A percentile compares a stretch with the other conserved stretches of the same genome.
phyloP scores from a whole-genome alignment of 1,284 basidiomycete genomes.

The Puccinia triticina region DNA sequence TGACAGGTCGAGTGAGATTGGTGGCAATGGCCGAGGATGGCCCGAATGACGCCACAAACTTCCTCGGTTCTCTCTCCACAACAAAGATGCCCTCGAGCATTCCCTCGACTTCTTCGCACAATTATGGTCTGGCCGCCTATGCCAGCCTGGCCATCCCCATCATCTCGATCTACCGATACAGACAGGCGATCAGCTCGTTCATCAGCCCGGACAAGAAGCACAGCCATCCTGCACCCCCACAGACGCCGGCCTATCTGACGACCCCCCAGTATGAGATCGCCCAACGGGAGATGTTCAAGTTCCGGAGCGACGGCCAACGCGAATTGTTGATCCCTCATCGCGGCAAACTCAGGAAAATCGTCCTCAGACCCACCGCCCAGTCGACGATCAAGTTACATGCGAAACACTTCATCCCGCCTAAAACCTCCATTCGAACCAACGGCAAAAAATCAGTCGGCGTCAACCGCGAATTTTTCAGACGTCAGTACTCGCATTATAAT shows the following conservation, averaged over 20 bases:
- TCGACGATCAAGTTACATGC: slow-evolving; percentile 27
- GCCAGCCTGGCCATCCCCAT: slow-evolving; percentile 30
- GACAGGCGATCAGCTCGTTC: slow-evolving; percentile 23
- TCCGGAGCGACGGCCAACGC: slow-evolving; percentile 8
- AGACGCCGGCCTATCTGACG: slow-evolving; percentile 38
- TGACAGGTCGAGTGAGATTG: too few species aligned
- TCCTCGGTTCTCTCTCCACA: too few species aligned
- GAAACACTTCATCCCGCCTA: slow-evolving; percentile 31
- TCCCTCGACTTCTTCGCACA: too few species aligned
- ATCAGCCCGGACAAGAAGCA: neutral
- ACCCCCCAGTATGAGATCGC: slow-evolving; percentile 51
- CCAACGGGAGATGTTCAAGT: slow-evolving; percentile 51
- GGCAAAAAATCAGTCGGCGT: slow-evolving; percentile 66
- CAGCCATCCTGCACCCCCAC: slow-evolving; percentile 11
- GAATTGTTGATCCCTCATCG: slow-evolving; percentile 51
- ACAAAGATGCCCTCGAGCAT: too few species aligned
- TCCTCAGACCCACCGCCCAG: slow-evolving; percentile 17
- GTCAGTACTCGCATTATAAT: slow-evolving; percentile 51
- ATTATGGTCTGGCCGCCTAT: slow-evolving; percentile 12
- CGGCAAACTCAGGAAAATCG: slow-evolving; percentile 48
- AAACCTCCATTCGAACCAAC: slow-evolving; percentile 29
- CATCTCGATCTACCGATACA: slow-evolving; percentile 12
- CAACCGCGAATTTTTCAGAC: slow-evolving; percentile 76
- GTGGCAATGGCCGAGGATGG: too few species aligned
- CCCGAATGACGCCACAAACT: too few species aligned